phyloP scores from a whole-genome alignment of 345 rosid species.

The Pistacia atlantica region DNA sequence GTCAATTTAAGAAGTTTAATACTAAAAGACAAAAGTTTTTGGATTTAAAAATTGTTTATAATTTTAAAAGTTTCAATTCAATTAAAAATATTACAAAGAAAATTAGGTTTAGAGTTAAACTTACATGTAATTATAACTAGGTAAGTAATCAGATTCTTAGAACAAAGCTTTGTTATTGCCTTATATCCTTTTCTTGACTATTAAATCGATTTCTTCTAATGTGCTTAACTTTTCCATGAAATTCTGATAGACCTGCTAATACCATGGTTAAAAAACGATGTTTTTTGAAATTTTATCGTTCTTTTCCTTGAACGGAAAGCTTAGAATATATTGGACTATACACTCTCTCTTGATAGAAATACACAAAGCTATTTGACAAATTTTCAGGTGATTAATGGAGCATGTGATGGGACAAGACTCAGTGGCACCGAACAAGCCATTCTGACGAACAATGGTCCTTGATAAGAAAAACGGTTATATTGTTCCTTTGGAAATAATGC shows the following conservation, averaged over 20 bases:
- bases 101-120: too few relatives aligned
- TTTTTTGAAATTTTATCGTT: not conserved
- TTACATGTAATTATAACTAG: not conserved
- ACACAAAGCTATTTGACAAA: not conserved
- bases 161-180: too few relatives aligned
- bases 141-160: too few relatives aligned
- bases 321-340: not conserved
- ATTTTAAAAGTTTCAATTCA: too few relatives aligned
- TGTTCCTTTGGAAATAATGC: slow-evolving; percentile 88
- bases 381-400: slow-evolving; percentile 70
- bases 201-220: not conserved
- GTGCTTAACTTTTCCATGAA: not conserved
- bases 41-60: too few relatives aligned
- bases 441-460: slow-evolving; percentile 53
- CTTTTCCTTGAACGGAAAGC: not conserved
- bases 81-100: too few relatives aligned
- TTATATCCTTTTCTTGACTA: not conserved
- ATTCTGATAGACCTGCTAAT: not conserved
- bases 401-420: slow-evolving; percentile 73
- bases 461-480: slow-evolving; percentile 56
- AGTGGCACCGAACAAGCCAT: slow-evolving; percentile 71
- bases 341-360: not conserved
- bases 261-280: not conserved
- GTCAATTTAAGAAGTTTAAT: too few relatives aligned
- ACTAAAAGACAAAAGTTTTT: too few relatives aligned